phyloP scores from a whole-genome alignment of 768 basidiomycete species.

The Rickenella mellea region DNA sequence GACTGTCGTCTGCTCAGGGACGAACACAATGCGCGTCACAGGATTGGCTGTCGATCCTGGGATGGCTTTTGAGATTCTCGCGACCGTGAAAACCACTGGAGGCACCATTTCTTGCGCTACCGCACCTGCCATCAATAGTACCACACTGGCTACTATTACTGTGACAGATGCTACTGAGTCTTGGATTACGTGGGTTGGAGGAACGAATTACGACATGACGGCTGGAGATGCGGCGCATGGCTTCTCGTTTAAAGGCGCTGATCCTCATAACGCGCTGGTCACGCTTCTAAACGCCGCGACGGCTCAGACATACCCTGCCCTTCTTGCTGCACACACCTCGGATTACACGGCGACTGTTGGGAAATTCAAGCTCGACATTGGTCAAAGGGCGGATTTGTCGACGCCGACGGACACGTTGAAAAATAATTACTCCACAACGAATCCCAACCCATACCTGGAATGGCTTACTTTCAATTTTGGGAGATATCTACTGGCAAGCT shows the following conservation, averaged over 20 bases:
- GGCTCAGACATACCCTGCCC: constrained; percentile 23
- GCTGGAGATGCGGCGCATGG: constrained; percentile 45
- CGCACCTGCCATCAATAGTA: constrained; percentile 10
- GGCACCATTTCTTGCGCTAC: constrained; percentile 24
- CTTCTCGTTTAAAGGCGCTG: constrained; percentile 55
- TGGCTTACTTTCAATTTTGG: constrained; percentile 70
- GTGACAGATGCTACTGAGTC: constrained; percentile 34
- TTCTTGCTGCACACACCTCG: constrained; percentile 38
- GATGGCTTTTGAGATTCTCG: constrained; percentile 67
- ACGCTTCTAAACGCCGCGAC: constrained; percentile 19
- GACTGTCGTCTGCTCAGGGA: constrained; percentile 50
- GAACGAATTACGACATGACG: constrained; percentile 55
- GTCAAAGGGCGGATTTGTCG: constrained; percentile 42
- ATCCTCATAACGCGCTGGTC: constrained; percentile 44
- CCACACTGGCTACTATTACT: constrained; percentile 32
- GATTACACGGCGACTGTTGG: constrained; percentile 38
- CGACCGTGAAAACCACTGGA: constrained; percentile 27
- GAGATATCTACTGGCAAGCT: constrained; percentile 53
- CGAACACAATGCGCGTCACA: constrained; percentile 43
- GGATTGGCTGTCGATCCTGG: constrained; percentile 41
- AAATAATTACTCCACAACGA: constrained; percentile 39
- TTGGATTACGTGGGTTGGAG: constrained; percentile 69
- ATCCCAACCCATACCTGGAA: constrained; percentile 58
- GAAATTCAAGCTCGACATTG: constrained; percentile 48
- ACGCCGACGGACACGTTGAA: constrained; percentile 51